Conservation (phyloP, 2,329 filamentous ascomycete genomes). For the Amylocarpus encephaloides region DNA sequence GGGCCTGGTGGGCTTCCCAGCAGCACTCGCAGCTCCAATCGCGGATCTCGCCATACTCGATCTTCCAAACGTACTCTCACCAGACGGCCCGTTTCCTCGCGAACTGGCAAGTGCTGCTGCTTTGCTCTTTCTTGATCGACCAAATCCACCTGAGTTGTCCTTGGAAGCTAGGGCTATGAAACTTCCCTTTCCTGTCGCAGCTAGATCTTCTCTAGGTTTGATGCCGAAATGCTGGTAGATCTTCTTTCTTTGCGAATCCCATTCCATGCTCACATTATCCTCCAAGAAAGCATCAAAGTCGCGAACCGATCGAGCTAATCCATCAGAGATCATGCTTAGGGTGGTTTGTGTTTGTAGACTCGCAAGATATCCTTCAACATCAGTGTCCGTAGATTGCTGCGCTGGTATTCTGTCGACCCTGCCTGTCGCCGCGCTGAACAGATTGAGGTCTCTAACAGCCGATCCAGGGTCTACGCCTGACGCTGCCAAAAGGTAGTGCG, state of each 20-base stretch:
- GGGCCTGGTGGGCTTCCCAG: conserved; percentile 50
- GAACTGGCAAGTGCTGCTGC: conserved; percentile 32
- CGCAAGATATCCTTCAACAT: conserved; percentile 73
- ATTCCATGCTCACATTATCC: conserved; percentile 90
- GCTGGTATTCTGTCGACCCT: conserved; percentile 38
- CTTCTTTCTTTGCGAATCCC: conserved; percentile 85
- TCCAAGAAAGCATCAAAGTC: conserved; percentile 94
- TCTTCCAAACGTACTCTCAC: conserved; percentile 56
- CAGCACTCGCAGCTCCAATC: conserved; percentile 70
- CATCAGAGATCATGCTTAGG: conserved; percentile 83
- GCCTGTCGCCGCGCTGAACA: conserved; percentile 56
- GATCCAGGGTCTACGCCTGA: conserved; percentile 86
- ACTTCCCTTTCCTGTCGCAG: conserved; percentile 16
- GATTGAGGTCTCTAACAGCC: conserved; percentile 79
- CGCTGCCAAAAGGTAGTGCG: conserved; percentile 85
- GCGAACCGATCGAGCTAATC: conserved; percentile 78
- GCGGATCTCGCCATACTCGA: conserved; percentile 76
- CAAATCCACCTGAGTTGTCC: conserved; percentile 52
- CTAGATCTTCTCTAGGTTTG: conserved; percentile 48
- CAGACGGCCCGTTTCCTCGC: conserved; percentile 24
- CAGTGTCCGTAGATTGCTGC: conserved; percentile 46
- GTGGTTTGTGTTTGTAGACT: conserved; percentile 88
- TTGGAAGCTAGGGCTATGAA: conserved; percentile 33
- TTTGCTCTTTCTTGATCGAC: conserved; percentile 50
- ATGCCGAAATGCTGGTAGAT: conserved; percentile 98